phyloP scores from a whole-genome alignment of 2,329 filamentous ascomycete species.

The Fusarium coicis region DNA sequence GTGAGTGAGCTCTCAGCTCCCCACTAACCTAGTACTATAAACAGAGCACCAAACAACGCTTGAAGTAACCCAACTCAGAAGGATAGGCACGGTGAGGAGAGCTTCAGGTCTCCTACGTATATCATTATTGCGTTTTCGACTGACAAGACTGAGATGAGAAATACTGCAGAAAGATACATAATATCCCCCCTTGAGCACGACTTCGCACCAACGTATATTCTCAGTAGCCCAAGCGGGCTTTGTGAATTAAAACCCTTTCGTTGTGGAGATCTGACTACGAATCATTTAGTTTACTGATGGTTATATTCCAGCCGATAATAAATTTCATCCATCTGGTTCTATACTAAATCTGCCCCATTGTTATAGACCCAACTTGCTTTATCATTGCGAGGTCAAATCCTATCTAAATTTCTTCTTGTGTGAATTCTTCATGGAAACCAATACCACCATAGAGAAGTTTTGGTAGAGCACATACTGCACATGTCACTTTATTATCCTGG shows the following conservation, averaged over 20 bases:
- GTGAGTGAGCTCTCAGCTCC: neutral
- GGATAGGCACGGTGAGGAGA: fast-evolving
- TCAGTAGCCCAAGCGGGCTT: neutral
- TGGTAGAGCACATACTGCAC: neutral
- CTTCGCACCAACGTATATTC: neutral
- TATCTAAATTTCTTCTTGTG: neutral
- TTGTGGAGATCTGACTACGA: neutral
- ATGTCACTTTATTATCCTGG: fast-evolving
- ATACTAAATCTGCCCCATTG: fast-evolving
- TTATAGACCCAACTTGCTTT: fast-evolving
- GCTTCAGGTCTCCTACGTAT: no score
- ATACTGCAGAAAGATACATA: neutral
- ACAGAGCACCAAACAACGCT: neutral
- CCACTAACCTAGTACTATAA: no score
- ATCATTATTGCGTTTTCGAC: no score
- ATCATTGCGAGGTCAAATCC: fast-evolving
- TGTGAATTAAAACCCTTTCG: fast-evolving
- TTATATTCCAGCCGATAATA: fast-evolving
- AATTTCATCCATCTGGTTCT: no score
- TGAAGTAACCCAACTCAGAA: neutral
- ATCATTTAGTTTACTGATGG: no score
- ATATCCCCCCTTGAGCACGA: neutral
- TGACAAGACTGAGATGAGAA: neutral
- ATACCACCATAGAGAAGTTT: fast-evolving
- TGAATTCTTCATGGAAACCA: neutral